Evolutionary conservation across 805 yeast genomes (phyloP).

Genomic region (Tetrapisispora fleetii): DNA sequence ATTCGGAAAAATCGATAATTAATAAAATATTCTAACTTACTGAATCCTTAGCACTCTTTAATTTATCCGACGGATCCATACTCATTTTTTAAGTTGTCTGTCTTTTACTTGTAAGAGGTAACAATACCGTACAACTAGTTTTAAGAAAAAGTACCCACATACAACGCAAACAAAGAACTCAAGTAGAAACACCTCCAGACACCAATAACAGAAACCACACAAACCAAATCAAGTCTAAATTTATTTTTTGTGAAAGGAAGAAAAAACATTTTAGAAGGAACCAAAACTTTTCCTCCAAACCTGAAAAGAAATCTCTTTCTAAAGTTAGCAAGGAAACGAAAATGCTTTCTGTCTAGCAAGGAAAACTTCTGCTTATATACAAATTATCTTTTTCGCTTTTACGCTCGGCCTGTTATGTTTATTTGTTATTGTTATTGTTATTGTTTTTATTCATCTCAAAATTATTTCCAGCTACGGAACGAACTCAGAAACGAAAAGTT

Average conservation of each 20-base stretch:
- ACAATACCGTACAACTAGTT: too few relatives aligned
- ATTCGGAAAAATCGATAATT: background rate
- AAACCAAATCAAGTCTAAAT: background rate
- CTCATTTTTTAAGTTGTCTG: constrained; percentile 11
- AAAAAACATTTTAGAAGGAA: background rate
- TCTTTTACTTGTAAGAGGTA: too few relatives aligned
- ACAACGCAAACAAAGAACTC: too few relatives aligned
- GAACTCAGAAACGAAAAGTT: too few relatives aligned
- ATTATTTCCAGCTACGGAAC: too few relatives aligned
- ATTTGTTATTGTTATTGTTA: background rate
- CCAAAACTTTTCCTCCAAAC: background rate
- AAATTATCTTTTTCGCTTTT: background rate
- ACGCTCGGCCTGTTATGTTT: background rate
- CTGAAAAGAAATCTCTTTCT: background rate
- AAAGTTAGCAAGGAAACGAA: background rate
- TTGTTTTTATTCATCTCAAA: background rate
- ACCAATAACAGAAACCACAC: background rate
- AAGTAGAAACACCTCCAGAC: too few relatives aligned
- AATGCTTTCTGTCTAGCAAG: background rate
- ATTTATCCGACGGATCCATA: constrained; percentile 26
- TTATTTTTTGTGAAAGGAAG: background rate
- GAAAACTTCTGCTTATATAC: background rate
- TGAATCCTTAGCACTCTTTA: constrained; percentile 31
- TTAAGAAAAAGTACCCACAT: too few relatives aligned
- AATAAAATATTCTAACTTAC: constrained; percentile 19